Evolutionary conservation across 2,329 filamentous ascomycete species (phyloP), one percentile per base, ranked within the genome.

Genomic region (Diaporthe destruens): DNA sequence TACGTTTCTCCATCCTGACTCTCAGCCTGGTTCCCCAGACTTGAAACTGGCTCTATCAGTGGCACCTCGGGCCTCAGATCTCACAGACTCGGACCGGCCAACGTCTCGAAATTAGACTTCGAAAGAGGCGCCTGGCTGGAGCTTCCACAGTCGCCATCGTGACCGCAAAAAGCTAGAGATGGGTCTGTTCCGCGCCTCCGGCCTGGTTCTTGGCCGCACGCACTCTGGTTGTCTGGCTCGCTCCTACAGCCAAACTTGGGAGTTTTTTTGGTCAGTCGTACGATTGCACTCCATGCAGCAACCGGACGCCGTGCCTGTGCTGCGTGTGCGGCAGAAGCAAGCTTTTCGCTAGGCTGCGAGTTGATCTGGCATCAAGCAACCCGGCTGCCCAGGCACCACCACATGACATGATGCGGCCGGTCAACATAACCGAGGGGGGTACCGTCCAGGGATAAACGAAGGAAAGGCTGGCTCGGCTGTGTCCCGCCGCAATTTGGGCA

Each of bases 11-110:
- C 61, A 66, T 66, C 61, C 53, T 20, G 67, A 59, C 42, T 57
- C 67, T 61, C 67, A 56, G 53, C 65, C 67, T 56, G 51, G 65
- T 29, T 51, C 67, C 67, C 67, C 67, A 42, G 55, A 70, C 67
- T 61, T 70, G 47, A 42, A 47, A 51, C 55, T 70, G 25, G 67
- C 67, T 51, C 57, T 56, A 51, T 67, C 69, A 71, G 69, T 53
- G 53, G 69, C 57, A 67, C 42, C 51, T 53, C 49, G 49, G 65
- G 65, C 65, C 65, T 56, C 49, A 69, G 65, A 42, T 56, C 49
- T 55, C 65, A 25, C 65, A 56, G 65, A 55, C 65, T 56, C 65
- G 54, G 68, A 71, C 56, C 61, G 61, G 61, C 61, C 61, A 66
- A 66, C 47, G 61, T 66, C 61, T 66, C 47, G 61, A 47, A 66